phyloP scores from a whole-genome alignment of 305 asterid species.

The Fraxinus latifolia region DNA sequence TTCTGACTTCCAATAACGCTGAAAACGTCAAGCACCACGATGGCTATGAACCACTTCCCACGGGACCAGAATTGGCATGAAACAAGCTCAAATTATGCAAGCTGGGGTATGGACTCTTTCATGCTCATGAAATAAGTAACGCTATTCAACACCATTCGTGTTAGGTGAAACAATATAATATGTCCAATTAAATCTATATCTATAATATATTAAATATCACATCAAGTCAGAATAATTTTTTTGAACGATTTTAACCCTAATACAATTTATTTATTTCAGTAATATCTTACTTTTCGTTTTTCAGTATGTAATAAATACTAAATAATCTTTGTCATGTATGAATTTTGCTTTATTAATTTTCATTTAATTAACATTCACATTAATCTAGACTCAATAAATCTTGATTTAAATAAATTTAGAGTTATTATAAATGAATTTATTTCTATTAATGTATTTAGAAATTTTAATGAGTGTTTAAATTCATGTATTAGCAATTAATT shows the following conservation, averaged over 20 bases:
- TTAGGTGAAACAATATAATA: neutral
- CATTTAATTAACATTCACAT: neutral
- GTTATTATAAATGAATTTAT: neutral
- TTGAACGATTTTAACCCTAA: neutral
- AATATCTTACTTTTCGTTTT: neutral
- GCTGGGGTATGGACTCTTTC: neutral
- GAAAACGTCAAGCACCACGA: constrained; percentile 34
- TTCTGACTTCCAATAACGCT: constrained; percentile 18
- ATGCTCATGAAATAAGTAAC: neutral
- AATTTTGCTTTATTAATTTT: neutral
- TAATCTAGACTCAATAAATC: neutral
- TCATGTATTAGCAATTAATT: neutral
- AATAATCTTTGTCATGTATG: neutral
- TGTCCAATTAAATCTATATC: neutral
- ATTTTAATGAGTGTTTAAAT: neutral
- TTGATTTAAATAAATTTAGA: neutral
- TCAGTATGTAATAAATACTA: neutral
- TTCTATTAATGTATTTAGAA: neutral
- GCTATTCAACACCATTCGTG: neutral
- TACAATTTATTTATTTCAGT: neutral
- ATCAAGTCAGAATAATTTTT: neutral
- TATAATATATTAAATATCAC: neutral
- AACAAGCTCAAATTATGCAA: neutral
- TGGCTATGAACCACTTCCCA: constrained; percentile 61
- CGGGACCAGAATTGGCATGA: constrained; percentile 68